Evolutionary conservation across 371 early-diverging fungal genomes (phyloP).

Genomic region (Synchytrium microbalum): DNA sequence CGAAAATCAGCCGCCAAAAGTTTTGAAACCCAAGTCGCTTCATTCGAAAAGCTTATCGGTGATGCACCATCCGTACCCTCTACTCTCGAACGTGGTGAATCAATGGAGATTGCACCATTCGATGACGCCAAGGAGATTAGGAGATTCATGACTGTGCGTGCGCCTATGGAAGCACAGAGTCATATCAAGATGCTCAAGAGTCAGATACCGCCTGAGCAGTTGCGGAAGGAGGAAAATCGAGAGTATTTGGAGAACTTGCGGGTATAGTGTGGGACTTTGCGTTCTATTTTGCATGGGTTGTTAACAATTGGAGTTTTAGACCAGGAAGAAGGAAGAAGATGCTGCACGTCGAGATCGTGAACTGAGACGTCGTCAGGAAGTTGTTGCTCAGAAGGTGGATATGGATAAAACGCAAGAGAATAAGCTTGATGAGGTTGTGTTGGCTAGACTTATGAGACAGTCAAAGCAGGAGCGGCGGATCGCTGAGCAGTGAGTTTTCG

Average conservation of each 20-base stretch:
- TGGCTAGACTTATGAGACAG: constrained; percentile 36
- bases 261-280: constrained; percentile 14
- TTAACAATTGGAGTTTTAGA: constrained; percentile 9
- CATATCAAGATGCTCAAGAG: constrained; percentile 25
- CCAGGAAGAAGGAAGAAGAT: constrained; percentile 36
- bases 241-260: constrained; percentile 37
- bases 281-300: not conserved
- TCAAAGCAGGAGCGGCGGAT: constrained; percentile 50
- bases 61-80: not conserved
- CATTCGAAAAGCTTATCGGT: not conserved
- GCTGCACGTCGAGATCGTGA: constrained; percentile 36
- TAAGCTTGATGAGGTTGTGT: constrained; percentile 31
- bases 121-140: constrained; percentile 22
- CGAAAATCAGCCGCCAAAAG: not conserved
- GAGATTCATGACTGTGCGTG: constrained; percentile 20
- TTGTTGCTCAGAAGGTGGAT: constrained; percentile 32
- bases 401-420: constrained; percentile 32
- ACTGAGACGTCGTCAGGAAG: constrained; percentile 29
- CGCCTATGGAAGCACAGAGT: constrained; percentile 20
- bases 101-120: not conserved
- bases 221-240: constrained; percentile 18
- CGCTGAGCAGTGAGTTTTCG: constrained; percentile 35
- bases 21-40: not conserved
- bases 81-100: not conserved
- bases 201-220: constrained; percentile 15